phyloP scores from a whole-genome alignment of 2,329 filamentous ascomycete genomes.

The Stagonosporopsis rhizophila region DNA sequence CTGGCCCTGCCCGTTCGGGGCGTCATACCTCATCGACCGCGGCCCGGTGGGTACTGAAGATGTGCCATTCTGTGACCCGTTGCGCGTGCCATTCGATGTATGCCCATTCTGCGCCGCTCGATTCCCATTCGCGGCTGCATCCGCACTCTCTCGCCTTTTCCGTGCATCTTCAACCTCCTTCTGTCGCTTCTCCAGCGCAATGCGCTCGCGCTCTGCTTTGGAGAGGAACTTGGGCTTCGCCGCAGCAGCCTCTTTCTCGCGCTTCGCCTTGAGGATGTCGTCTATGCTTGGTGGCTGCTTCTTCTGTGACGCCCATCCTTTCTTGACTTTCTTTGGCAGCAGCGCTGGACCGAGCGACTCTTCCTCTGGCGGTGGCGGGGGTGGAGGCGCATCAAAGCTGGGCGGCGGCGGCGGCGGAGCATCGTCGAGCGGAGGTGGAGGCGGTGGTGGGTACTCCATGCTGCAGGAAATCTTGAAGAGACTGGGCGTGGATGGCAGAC shows the following conservation, averaged over 20 bases:
- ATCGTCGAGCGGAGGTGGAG: slow-evolving; percentile 50
- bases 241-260: slow-evolving; percentile 81
- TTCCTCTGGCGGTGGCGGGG: slow-evolving; percentile 35
- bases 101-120: slow-evolving; percentile 16
- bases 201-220: slow-evolving; percentile 79
- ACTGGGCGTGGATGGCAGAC: background rate
- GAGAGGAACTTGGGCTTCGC: slow-evolving; percentile 89
- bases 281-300: slow-evolving; percentile 77
- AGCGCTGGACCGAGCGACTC: slow-evolving; percentile 35
- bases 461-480: background rate
- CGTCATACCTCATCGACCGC: slow-evolving; percentile 66
- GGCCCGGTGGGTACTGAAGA: slow-evolving; percentile 72
- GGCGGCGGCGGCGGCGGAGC: slow-evolving; percentile 30
- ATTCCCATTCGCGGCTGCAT: slow-evolving; percentile 8
- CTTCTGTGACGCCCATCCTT: slow-evolving; percentile 59
- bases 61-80: slow-evolving; percentile 17
- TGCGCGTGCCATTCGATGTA: background rate
- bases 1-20: slow-evolving; percentile 48
- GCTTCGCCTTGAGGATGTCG: slow-evolving; percentile 84
- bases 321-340: slow-evolving; percentile 57
- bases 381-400: slow-evolving; percentile 13
- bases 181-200: slow-evolving; percentile 78
- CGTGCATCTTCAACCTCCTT: slow-evolving; percentile 72
- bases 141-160: slow-evolving; percentile 54
- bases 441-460: slow-evolving; percentile 24